Evolutionary conservation across 306 rosid species (phyloP).

Genomic region (Medicago truncatula): MtrunA17r5.0-ANR NC_053046.1:14149001-14149500

Average conservation of each 20-base stretch:
- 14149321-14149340: slow-evolving; percentile 12
- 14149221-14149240: slow-evolving; percentile 93
- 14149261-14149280: slow-evolving; percentile 77
- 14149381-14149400: neutral
- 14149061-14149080: slow-evolving; percentile 68
- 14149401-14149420: slow-evolving; percentile 68
- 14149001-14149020: slow-evolving; percentile 69
- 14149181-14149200: slow-evolving; percentile 78
- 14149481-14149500: slow-evolving; percentile 75
- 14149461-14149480: slow-evolving; percentile 85
- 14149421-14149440: slow-evolving; percentile 53
- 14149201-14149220: slow-evolving; percentile 81
- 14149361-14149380: no score
- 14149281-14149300: slow-evolving; percentile 69
- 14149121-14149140: slow-evolving; percentile 52
- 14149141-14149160: slow-evolving; percentile 47
- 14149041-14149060: slow-evolving; percentile 69
- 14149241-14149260: slow-evolving; percentile 76
- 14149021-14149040: slow-evolving; percentile 67
- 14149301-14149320: neutral
- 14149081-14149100: slow-evolving; percentile 71
- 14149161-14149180: slow-evolving; percentile 77
- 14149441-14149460: slow-evolving; percentile 46
- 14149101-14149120: slow-evolving; percentile 57
- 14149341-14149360: neutral